Percentiles rank a stretch among this genome's conserved stretches.
Conservation (phyloP, 2,329 filamentous ascomycete species). For the Sphaerulina vaccinii region DNA sequence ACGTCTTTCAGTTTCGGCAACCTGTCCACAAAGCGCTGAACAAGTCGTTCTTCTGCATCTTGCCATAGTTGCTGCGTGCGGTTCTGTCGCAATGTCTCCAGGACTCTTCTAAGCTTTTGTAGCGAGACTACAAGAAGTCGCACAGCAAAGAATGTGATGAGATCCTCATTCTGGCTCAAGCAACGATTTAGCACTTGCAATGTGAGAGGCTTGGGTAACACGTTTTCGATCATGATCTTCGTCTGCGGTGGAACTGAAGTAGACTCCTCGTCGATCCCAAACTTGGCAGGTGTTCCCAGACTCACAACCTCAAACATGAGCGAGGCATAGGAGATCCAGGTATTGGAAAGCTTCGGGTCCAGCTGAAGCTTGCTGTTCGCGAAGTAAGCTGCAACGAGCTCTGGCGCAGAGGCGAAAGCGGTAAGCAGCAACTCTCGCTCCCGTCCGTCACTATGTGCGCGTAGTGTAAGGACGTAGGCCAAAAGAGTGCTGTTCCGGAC, state of each 20-base stretch:
- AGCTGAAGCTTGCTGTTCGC: conserved; percentile 77
- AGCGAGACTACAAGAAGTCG: conserved; percentile 76
- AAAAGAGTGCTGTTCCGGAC: conserved; percentile 78
- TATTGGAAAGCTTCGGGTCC: conserved; percentile 86
- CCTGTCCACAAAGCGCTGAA: conserved; percentile 72
- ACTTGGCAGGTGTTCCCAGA: conserved; percentile 68
- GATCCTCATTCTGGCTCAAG: conserved; percentile 70
- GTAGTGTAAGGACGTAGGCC: conserved; percentile 73
- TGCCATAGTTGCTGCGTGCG: conserved; percentile 59
- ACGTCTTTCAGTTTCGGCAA: conserved; percentile 81
- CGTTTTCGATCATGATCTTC: conserved; percentile 76
- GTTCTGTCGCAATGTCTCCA: conserved; percentile 57
- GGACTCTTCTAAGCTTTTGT: conserved; percentile 67
- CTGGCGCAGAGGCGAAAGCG: conserved; percentile 78
- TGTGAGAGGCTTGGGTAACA: conserved; percentile 78
- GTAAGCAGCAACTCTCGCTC: conserved; percentile 79
- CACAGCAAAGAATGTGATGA: conserved; percentile 81
- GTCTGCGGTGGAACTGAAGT: conserved; percentile 72
- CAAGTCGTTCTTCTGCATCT: conserved; percentile 65
- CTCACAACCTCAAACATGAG: conserved; percentile 81
- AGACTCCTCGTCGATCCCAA: conserved; percentile 60
- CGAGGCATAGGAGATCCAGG: conserved; percentile 91
- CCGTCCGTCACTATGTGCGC: conserved; percentile 76
- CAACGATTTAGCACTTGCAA: conserved; percentile 78
- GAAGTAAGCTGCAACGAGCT: conserved; percentile 87